Percentiles rank a stretch among this genome's conserved stretches.
Evolutionary conservation across 2,329 filamentous ascomycete species (phyloP).

Genomic region (Aspergillus glaucus): DNA sequence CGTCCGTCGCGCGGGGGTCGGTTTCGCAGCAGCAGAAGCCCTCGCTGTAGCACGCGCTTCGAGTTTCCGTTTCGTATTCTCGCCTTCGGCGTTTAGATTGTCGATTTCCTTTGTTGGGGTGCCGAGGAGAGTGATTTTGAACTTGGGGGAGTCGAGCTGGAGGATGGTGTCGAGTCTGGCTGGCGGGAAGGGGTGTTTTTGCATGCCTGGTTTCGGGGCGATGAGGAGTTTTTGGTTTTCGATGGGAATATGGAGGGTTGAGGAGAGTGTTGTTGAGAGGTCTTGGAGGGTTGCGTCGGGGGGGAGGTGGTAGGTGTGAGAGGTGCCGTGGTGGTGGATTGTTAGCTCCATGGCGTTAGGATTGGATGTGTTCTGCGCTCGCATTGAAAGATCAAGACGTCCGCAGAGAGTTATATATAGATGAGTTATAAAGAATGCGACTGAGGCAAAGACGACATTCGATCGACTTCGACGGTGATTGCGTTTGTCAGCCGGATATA

Average conservation of each 20-base stretch:
- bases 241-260: slow-evolving; percentile 31
- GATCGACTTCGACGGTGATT: slow-evolving; percentile 24
- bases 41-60: slow-evolving; percentile 24
- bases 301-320: slow-evolving; percentile 44
- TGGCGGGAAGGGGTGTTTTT: slow-evolving; percentile 39
- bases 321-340: slow-evolving; percentile 51
- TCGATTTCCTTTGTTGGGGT: slow-evolving; percentile 37
- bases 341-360: slow-evolving; percentile 36
- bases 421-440: neutral
- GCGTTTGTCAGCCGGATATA: slow-evolving; percentile 30
- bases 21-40: slow-evolving; percentile 6
- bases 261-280: slow-evolving; percentile 30
- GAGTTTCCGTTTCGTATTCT: slow-evolving; percentile 20
- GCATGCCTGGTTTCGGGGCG: slow-evolving; percentile 42
- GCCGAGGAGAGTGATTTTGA: slow-evolving; percentile 44
- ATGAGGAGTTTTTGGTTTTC: slow-evolving; percentile 43
- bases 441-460: slow-evolving; percentile 14
- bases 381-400: no score
- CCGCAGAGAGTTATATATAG: neutral
- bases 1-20: slow-evolving; percentile 6
- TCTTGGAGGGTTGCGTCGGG: slow-evolving; percentile 46
- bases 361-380: neutral
- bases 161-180: slow-evolving; percentile 29
- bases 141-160: slow-evolving; percentile 29
- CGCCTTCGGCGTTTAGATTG: slow-evolving; percentile 34